These are phyloP conservation scores for Sarcomyxa edulis DNA, from an alignment of 768 basidiomycete species.

Conservation along the genomic window DNA sequence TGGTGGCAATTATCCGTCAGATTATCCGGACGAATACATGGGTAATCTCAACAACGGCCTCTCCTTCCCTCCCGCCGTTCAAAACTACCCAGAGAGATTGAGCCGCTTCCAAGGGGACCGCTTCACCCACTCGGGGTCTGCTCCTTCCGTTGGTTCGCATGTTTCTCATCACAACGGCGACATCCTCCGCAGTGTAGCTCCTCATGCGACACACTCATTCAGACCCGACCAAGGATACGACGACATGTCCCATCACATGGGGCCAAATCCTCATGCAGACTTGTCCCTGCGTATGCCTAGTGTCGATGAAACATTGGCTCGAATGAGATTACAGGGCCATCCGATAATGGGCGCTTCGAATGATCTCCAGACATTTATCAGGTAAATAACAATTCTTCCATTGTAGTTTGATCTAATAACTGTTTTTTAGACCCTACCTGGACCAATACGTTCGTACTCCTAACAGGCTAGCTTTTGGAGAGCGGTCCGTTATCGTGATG, in stretches of 20 bases:
- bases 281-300: conserved; percentile 56
- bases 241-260: conserved; percentile 54
- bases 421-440: conserved; percentile 58
- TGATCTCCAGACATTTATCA: conserved; percentile 77
- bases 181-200: conserved; percentile 62
- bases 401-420: conserved; percentile 9
- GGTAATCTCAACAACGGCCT: conserved; percentile 43
- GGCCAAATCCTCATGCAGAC: conserved; percentile 46
- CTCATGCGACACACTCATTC: conserved; percentile 64
- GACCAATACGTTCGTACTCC: conserved; percentile 81
- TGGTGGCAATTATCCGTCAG: conserved; percentile 45
- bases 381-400: conserved; percentile 35
- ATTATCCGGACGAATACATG: conserved; percentile 62
- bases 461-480: conserved; percentile 87
- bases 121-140: conserved; percentile 38
- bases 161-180: conserved; percentile 46
- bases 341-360: conserved; percentile 56
- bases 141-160: conserved; percentile 43
- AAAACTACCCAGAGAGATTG: conserved; percentile 56
- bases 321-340: conserved; percentile 57
- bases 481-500: conserved; percentile 93
- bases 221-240: conserved; percentile 53
- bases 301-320: conserved; percentile 57
- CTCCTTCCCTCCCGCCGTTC: conserved; percentile 45
- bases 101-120: conserved; percentile 54